A percentile compares a stretch with the other conserved stretches of the same genome.
Evolutionary conservation across 305 asterid genomes (phyloP).

Genomic region (Fraxinus nigra): DNA sequence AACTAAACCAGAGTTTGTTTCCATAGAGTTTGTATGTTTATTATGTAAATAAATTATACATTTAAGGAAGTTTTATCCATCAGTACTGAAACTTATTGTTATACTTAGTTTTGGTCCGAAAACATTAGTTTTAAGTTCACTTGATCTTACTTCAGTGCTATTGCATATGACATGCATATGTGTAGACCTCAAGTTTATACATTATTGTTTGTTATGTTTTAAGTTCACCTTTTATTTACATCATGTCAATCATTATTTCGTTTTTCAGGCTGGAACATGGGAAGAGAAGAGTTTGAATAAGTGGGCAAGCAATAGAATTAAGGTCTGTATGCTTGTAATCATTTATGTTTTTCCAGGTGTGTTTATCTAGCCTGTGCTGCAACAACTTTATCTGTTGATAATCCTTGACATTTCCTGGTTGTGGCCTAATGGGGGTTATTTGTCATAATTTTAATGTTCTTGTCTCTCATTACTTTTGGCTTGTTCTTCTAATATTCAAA

Average conservation of each 20-base stretch:
- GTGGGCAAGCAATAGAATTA: slow-evolving; percentile 82
- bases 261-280: slow-evolving; percentile 95
- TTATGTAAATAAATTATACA: neutral
- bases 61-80: neutral
- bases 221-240: neutral
- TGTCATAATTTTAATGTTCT: neutral
- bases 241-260: neutral
- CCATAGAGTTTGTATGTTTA: neutral
- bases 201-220: neutral
- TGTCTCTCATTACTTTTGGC: neutral
- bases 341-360: neutral
- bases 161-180: neutral
- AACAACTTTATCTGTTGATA: neutral
- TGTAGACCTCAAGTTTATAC: neutral
- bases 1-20: neutral
- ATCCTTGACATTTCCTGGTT: neutral
- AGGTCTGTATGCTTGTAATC: slow-evolving; percentile 44
- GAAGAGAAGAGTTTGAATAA: slow-evolving; percentile 82
- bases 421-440: neutral
- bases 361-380: neutral
- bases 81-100: neutral
- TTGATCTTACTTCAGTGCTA: neutral
- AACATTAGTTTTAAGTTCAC: neutral
- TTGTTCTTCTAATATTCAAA: neutral
- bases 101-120: neutral